Conservation (phyloP, 371 early-diverging fungal species). For the Basidiobolus meristosporus region DNA sequence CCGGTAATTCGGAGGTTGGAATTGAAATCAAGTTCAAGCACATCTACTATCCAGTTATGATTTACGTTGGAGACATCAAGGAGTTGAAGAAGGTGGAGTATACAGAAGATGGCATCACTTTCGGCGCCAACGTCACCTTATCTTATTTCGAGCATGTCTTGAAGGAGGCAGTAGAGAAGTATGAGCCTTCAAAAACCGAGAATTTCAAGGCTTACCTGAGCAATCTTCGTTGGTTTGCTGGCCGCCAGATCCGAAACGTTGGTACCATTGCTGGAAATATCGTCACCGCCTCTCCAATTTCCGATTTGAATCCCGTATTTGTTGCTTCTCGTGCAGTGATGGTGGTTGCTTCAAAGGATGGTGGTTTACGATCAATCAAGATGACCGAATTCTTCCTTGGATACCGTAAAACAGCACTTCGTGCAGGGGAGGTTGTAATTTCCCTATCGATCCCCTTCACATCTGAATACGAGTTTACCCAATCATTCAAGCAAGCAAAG, state of each 20-base stretch:
- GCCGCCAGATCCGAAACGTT: slow-evolving; percentile 58
- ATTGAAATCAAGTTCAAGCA: slow-evolving; percentile 52
- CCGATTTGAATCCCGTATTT: slow-evolving; percentile 62
- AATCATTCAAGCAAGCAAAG: slow-evolving; percentile 63
- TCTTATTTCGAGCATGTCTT: slow-evolving; percentile 22
- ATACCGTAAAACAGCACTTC: slow-evolving; percentile 47
- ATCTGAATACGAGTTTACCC: slow-evolving; percentile 21
- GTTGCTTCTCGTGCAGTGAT: slow-evolving; percentile 35
- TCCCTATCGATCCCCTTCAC: slow-evolving; percentile 35
- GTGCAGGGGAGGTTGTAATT: slow-evolving; percentile 29
- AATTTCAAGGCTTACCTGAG: slow-evolving; percentile 35
- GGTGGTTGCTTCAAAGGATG: slow-evolving; percentile 16
- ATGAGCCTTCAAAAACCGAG: not conserved
- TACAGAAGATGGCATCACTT: slow-evolving; percentile 18
- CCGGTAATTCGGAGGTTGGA: slow-evolving; percentile 63
- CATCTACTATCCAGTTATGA: slow-evolving; percentile 27
- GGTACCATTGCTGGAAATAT: slow-evolving; percentile 64
- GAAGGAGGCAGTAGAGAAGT: slow-evolving; percentile 8
- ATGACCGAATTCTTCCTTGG: slow-evolving; percentile 50
- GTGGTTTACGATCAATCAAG: slow-evolving; percentile 19
- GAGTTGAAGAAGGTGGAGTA: slow-evolving; percentile 25
- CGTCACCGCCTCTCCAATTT: slow-evolving; percentile 59
- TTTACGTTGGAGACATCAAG: slow-evolving; percentile 35
- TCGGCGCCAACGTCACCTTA: slow-evolving; percentile 31
- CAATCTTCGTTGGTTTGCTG: slow-evolving; percentile 52